phyloP scores from a whole-genome alignment of 192 early-diverging fungal species.

The Coemansia sp. region DNA sequence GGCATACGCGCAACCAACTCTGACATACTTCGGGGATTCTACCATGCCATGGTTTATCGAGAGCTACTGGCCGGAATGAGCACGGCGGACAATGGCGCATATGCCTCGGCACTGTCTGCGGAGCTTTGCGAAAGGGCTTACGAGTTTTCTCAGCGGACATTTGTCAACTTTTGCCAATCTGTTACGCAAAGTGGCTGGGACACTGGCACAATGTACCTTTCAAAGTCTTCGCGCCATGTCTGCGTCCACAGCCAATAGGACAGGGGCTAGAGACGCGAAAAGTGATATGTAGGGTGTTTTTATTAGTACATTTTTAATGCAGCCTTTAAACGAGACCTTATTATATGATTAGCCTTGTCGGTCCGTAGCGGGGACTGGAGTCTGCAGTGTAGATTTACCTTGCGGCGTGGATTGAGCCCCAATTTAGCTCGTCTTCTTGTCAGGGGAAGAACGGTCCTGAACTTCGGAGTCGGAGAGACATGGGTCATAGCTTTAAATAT shows the following conservation, averaged over 20 bases:
- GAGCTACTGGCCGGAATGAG: background rate
- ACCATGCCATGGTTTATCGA: conserved; percentile 20
- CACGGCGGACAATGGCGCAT: background rate
- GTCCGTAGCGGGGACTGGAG: no score
- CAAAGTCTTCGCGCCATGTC: conserved; percentile 16
- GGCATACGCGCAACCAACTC: conserved; percentile 6
- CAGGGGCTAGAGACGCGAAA: background rate
- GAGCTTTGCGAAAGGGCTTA: conserved; percentile 2
- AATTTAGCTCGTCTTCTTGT: no score
- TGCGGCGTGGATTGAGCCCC: background rate
- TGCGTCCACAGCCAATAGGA: conserved; percentile 1
- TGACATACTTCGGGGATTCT: conserved; percentile 31
- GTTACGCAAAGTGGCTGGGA: conserved; percentile 31
- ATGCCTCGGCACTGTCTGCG: background rate
- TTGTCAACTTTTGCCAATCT: conserved; percentile 11
- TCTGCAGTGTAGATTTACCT: background rate
- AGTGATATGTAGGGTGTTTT: background rate
- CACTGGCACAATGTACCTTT: conserved; percentile 23
- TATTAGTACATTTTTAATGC: no score
- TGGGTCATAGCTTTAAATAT: no score
- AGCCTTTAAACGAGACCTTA: no score
- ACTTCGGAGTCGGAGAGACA: no score
- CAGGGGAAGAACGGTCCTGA: no score
- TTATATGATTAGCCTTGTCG: no score
- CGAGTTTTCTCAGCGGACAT: conserved; percentile 27